Percentiles rank a stretch among this genome's conserved stretches.
phyloP scores from a whole-genome alignment of 352 stramenopile genomes.

The Aphanomyces cochlioides region DNA sequence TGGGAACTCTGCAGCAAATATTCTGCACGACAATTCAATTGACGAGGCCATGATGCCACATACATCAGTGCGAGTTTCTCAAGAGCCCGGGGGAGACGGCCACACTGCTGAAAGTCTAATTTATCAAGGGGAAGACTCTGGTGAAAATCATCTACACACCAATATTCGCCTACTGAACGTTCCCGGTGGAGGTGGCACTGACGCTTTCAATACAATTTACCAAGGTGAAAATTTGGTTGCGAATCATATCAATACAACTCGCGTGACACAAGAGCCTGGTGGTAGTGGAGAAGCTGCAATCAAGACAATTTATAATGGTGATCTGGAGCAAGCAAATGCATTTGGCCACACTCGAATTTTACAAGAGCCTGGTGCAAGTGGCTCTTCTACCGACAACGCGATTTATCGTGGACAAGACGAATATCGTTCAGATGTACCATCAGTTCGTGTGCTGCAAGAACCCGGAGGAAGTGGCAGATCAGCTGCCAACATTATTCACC shows the following conservation, averaged over 20 bases:
- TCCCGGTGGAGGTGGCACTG: not conserved
- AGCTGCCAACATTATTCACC: not conserved
- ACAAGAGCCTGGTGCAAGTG: slow-evolving; percentile 1
- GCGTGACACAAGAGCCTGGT: slow-evolving; percentile 9
- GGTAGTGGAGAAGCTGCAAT: not conserved
- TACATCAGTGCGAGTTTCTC: slow-evolving; percentile 8
- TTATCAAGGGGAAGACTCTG: not conserved
- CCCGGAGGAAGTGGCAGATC: slow-evolving; percentile 16
- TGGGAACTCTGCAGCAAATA: not conserved
- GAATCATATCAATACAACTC: not conserved
- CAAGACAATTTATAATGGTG: not conserved
- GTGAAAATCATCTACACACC: not conserved
- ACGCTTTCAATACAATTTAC: slow-evolving; percentile 6
- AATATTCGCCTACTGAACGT: slow-evolving; percentile 1
- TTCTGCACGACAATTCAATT: too few relatives aligned
- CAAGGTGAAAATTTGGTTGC: not conserved
- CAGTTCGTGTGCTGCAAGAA: slow-evolving; percentile 22
- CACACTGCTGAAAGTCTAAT: not conserved
- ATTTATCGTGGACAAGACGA: not conserved
- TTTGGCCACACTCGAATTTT: not conserved
- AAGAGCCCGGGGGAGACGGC: slow-evolving; percentile 19
- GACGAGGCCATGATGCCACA: not conserved
- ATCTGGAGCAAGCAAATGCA: not conserved
- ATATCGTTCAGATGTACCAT: not conserved
- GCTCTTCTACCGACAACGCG: not conserved